Percentiles rank a stretch among this genome's conserved stretches.
These are phyloP conservation scores for Daphne laureola DNA, from an alignment of 441 rosid genomes.

Conservation along the genomic window DNA sequence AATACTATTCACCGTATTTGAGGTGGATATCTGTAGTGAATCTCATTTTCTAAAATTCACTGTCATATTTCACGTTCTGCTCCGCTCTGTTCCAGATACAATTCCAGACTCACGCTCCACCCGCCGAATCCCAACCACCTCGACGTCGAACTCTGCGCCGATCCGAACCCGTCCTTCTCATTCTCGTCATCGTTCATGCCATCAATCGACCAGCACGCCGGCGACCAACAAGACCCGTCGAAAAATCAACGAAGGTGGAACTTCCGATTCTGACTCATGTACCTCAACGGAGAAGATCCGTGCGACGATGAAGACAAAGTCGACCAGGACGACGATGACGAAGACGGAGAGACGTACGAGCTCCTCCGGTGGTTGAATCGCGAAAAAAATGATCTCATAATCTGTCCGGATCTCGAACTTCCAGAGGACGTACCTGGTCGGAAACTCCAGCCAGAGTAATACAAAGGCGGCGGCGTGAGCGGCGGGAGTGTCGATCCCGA, in stretches of 20 bases:
- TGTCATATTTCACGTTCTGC: too few species aligned
- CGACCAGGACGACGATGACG: conserved; percentile 32
- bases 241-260: conserved; percentile 3
- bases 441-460: conserved; percentile 13
- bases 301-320: conserved; percentile 18
- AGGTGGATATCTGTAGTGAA: too few species aligned
- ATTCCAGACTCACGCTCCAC: conserved; percentile 20
- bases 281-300: not conserved
- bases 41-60: too few species aligned
- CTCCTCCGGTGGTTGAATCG: conserved; percentile 19
- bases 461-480: conserved; percentile 68
- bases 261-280: conserved; percentile 4
- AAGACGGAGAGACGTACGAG: conserved; percentile 18
- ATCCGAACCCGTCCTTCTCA: not conserved
- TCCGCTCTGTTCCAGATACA: too few species aligned
- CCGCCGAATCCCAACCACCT: conserved; percentile 20
- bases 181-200: conserved; percentile 13
- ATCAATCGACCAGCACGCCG: conserved; percentile 11
- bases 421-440: not conserved
- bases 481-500: conserved; percentile 32
- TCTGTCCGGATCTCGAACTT: conserved; percentile 1
- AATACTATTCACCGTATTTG: too few species aligned
- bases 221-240: conserved; percentile 25
- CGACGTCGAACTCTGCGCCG: conserved; percentile 30
- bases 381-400: conserved; percentile 13